These are phyloP conservation scores for Coemansia sp. DNA, from an alignment of 192 early-diverging fungal species.

Conservation along the genomic window DNA sequence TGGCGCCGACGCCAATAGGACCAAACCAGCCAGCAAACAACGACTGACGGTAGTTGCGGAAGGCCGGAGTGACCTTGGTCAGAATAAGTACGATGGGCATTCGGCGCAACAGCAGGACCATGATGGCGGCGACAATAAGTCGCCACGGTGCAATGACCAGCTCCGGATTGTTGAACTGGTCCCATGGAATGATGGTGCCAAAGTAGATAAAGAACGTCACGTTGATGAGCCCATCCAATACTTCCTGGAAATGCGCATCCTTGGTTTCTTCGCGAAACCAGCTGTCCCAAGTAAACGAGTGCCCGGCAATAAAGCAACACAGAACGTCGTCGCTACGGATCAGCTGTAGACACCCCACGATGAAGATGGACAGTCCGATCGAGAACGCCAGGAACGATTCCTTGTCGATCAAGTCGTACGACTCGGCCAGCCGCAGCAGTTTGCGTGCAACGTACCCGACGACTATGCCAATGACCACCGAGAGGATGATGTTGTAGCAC, in stretches of 20 bases:
- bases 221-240: conserved; percentile 87
- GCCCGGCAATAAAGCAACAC: conserved; percentile 71
- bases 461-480: conserved; percentile 65
- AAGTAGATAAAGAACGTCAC: conserved; percentile 85
- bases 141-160: conserved; percentile 63
- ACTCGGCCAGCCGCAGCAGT: conserved; percentile 64
- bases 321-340: conserved; percentile 70
- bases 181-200: conserved; percentile 74
- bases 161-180: conserved; percentile 57
- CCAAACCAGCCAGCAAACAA: conserved; percentile 90
- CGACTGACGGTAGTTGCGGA: conserved; percentile 67
- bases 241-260: conserved; percentile 87
- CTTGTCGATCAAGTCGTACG: conserved; percentile 79
- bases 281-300: conserved; percentile 83
- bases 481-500: conserved; percentile 77
- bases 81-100: conserved; percentile 66
- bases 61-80: conserved; percentile 61
- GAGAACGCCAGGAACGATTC: conserved; percentile 80
- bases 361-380: conserved; percentile 68
- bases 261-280: conserved; percentile 87
- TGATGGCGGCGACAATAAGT: conserved; percentile 61
- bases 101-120: conserved; percentile 67
- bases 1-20: conserved; percentile 71
- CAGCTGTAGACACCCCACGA: conserved; percentile 63
- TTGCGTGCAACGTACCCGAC: conserved; percentile 69